A percentile compares a stretch with the other conserved stretches of the same genome.
phyloP scores from a whole-genome alignment of 1,284 basidiomycete species.

The Athelia psychrophila region DNA sequence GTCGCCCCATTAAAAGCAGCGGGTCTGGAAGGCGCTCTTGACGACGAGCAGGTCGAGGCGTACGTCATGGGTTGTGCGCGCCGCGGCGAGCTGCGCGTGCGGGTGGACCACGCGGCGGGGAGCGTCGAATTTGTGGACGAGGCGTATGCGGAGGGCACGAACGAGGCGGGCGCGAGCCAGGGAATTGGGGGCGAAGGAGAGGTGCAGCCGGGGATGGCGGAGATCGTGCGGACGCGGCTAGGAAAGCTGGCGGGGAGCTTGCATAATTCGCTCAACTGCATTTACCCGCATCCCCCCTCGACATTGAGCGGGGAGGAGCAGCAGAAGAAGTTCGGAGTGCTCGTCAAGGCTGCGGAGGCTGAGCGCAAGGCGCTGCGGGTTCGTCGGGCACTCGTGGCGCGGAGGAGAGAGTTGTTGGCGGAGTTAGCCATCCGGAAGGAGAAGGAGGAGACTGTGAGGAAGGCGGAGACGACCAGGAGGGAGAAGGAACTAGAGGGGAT shows the following conservation, averaged over 20 bases:
- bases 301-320: slow-evolving; percentile 45
- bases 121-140: slow-evolving; percentile 88
- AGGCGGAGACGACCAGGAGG: slow-evolving; percentile 68
- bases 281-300: slow-evolving; percentile 41
- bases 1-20: slow-evolving; percentile 70
- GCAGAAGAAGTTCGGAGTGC: slow-evolving; percentile 46
- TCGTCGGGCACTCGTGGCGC: slow-evolving; percentile 80
- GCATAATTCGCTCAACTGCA: slow-evolving; percentile 61
- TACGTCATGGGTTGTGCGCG: slow-evolving; percentile 93
- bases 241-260: slow-evolving; percentile 74
- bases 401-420: slow-evolving; percentile 84
- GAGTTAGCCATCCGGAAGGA: slow-evolving; percentile 87
- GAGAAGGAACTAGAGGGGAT: slow-evolving; percentile 77
- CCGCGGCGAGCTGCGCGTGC: slow-evolving; percentile 85
- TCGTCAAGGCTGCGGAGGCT: slow-evolving; percentile 58
- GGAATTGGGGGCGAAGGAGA: slow-evolving; percentile 32
- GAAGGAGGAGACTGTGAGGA: slow-evolving; percentile 84
- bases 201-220: slow-evolving; percentile 68
- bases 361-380: slow-evolving; percentile 79
- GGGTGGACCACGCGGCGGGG: slow-evolving; percentile 88
- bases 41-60: slow-evolving; percentile 80
- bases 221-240: slow-evolving; percentile 74
- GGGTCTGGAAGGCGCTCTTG: slow-evolving; percentile 52
- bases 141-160: too few relatives aligned
- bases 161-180: too few relatives aligned